Evolutionary conservation across 2,329 filamentous ascomycete genomes (phyloP), one percentile per base, ranked within the genome.

Genomic region (Aspergillus hiratsukae): DNA sequence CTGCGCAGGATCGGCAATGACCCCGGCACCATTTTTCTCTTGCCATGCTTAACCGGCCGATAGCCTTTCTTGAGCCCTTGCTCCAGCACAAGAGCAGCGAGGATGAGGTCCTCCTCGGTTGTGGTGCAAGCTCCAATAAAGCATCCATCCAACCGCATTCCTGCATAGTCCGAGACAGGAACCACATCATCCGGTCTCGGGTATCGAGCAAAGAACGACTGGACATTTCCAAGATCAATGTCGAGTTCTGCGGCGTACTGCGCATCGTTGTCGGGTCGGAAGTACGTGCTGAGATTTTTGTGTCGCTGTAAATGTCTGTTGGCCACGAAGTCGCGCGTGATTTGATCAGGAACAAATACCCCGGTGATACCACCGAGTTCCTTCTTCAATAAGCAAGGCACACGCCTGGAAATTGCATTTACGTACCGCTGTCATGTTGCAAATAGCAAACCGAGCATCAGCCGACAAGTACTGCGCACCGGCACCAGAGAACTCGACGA

Each of bases 101-200:
- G 64, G 11, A 79, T 70, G 1, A 79, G 61, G 53, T 80, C 76
- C 59, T 79, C 77, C 52, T 78, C 75, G 0, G 76, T 67, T 0
- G 76, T 79, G 1, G 77, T 80, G 60, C 77, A 80, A 1, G 77
- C 77, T 1, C 77, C 77, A 23, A 80, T 79, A 60, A 80, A 80
- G 52, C 71, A 73, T 1, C 77, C 77, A 51, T 79, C 75, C 2
- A 79, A 62, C 1, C 60, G 17, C 41, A 66, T 71, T 1, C 64
- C 67, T 1, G 57, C 62, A 11, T 69, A 61, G n/a, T 74, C 69
- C 0, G 60, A 61, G 0, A 79, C 72, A 1, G 76, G 70, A 0
- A 78, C 72, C 1, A 80, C 76, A 43, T 79, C 68, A 56, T 80
- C 77, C 4, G 76, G 76, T 2, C 66, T 72, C 0, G 77, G 76